Evolutionary conservation across 495 filamentous ascomycete species (phyloP).

Genomic region (Aspergillus baeticus): DNA sequence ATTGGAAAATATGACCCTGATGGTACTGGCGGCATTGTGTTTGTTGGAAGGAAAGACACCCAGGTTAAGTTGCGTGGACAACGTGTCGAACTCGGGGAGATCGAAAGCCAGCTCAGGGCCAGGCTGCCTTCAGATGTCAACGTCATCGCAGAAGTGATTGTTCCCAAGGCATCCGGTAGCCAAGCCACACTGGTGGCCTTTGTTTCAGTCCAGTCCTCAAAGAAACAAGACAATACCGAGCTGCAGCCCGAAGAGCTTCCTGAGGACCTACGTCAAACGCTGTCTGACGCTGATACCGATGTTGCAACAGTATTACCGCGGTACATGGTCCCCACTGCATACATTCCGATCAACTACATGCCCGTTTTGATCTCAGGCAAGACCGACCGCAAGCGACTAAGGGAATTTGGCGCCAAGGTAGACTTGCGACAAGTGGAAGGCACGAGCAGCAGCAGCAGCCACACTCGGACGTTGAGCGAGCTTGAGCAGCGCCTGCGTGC

Average conservation of each 20-base stretch:
- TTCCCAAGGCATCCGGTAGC: constrained; percentile 27
- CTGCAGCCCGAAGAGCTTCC: constrained; percentile 17
- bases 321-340: constrained; percentile 48
- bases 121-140: constrained; percentile 30
- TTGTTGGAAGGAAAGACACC: constrained; percentile 59
- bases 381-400: constrained; percentile 41
- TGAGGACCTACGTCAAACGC: constrained; percentile 16
- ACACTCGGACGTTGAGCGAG: constrained; percentile 30
- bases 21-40: constrained; percentile 48
- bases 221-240: constrained; percentile 18
- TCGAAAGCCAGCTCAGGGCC: constrained; percentile 38
- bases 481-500: constrained; percentile 38
- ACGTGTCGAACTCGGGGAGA: constrained; percentile 60
- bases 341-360: constrained; percentile 38
- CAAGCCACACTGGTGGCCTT: constrained; percentile 40
- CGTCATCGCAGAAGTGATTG: constrained; percentile 41
- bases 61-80: constrained; percentile 65
- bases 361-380: constrained; percentile 44
- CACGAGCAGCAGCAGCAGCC: not conserved
- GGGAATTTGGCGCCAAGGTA: constrained; percentile 30
- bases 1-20: constrained; percentile 56
- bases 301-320: constrained; percentile 34
- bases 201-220: constrained; percentile 29
- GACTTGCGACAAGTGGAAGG: constrained; percentile 32
- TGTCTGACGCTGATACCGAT: constrained; percentile 29